Evolutionary conservation across 306 rosid species (phyloP), one percentile per base, ranked within the genome.

Genomic region (Lathyrus sativus): DNA sequence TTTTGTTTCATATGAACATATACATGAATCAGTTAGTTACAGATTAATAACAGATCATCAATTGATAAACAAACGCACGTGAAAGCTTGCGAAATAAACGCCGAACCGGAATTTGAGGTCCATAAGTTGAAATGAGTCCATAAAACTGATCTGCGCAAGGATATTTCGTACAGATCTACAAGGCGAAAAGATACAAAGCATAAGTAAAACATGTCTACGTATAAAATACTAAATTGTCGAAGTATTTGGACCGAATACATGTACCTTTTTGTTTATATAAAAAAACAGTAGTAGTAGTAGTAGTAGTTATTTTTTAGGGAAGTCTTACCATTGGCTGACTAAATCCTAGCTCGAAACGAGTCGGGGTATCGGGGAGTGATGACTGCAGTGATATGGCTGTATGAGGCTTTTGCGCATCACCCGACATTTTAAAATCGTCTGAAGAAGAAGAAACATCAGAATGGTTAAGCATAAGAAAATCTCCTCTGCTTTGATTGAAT

Each of bases 271-370:
- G 39, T 8, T 35, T 35, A 35, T 35, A 35, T 7, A 35, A 35
- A 35, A 35, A 35, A 35, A 9, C 9, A n/a, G 37, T 31, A 31
- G 37, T 31, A 31, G 39, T 33, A 33, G 38, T 33, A 33, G 38
- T 35, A 35, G 39, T 49, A 18, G 41, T 24, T 63, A 11, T 39
- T 24, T 65, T 65, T 4, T 43, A 42, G 29, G 48, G 56, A 74
- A 77, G 42, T 62, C 67, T 51, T 77, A 89, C 98, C 98, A 83
- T 29, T 11, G 96, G 98, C 77, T 84, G 98, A 76, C 82, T 62
- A 65, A 92, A 86, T 68, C 98, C 96, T 7, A 89, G 86, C 87
- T 87, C 96, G 72, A 86, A 82, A 74, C 78, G 86, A 64, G 81
- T 65, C 39, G 28, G 57, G 54, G 81, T 73, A 60, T 83, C 95